Conservation (phyloP, 2,329 filamentous ascomycete species). For the Didymella pinodella region DNA sequence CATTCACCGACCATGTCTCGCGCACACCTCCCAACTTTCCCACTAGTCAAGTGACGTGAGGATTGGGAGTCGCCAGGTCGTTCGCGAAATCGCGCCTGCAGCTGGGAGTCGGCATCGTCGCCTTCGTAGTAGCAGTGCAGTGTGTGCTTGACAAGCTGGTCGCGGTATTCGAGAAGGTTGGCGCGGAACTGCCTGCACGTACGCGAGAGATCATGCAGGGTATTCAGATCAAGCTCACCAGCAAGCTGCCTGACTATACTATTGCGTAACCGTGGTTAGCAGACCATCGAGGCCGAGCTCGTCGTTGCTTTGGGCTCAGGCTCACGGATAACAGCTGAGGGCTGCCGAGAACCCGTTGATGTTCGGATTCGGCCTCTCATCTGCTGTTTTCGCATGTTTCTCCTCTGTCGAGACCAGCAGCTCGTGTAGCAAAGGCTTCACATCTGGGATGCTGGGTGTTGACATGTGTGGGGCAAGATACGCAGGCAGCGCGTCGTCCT, state of each 20-base stretch:
- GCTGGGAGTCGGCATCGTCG: slow-evolving; percentile 54
- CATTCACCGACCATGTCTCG: slow-evolving; percentile 87
- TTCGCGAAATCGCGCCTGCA: slow-evolving; percentile 57
- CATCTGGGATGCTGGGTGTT: slow-evolving; percentile 29
- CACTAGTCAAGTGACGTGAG: slow-evolving; percentile 57
- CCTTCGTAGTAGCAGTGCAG: slow-evolving; percentile 81
- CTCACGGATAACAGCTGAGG: slow-evolving; percentile 74
- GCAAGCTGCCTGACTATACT: slow-evolving; percentile 82
- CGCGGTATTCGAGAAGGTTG: slow-evolving; percentile 80
- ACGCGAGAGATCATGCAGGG: slow-evolving; percentile 80
- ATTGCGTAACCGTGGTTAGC: slow-evolving; percentile 44
- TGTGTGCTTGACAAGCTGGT: slow-evolving; percentile 74
- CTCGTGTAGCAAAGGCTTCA: slow-evolving; percentile 41
- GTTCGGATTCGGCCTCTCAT: slow-evolving; percentile 59
- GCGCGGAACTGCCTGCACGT: slow-evolving; percentile 82
- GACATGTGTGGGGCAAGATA: slow-evolving; percentile 30
- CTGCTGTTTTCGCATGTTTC: slow-evolving; percentile 22
- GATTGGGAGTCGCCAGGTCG: slow-evolving; percentile 17
- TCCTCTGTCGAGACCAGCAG: slow-evolving; percentile 26
- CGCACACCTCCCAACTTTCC: slow-evolving; percentile 81
- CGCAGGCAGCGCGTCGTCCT: slow-evolving; percentile 47
- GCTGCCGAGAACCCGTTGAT: slow-evolving; percentile 67
- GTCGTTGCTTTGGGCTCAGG: slow-evolving; percentile 49
- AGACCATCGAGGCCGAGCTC: slow-evolving; percentile 35
- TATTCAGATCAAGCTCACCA: slow-evolving; percentile 82